Evolutionary conservation across 345 rosid genomes (phyloP).

Genomic region (Syzygium aqueum): DNA sequence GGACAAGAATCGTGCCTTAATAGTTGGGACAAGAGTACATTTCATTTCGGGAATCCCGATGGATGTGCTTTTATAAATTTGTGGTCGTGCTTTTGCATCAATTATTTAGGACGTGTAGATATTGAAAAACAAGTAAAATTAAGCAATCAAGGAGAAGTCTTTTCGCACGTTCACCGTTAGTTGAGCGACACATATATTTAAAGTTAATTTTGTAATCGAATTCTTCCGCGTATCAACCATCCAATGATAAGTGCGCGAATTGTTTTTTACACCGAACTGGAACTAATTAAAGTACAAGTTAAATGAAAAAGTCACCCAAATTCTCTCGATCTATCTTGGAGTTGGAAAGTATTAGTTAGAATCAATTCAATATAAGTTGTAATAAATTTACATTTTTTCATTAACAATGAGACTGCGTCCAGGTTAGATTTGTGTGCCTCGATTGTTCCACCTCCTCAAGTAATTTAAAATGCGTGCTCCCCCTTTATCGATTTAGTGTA

Average conservation of each 20-base stretch:
- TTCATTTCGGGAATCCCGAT: neutral
- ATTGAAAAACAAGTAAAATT: neutral
- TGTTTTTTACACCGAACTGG: neutral
- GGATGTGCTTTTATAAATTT: neutral
- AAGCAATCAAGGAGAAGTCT: neutral
- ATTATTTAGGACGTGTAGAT: neutral
- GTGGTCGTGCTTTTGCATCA: neutral
- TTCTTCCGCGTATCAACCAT: neutral
- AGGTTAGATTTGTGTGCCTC: neutral
- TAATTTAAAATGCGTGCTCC: neutral
- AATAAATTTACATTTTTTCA: neutral
- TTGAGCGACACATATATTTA: neutral
- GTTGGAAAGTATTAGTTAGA: neutral
- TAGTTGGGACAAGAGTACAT: neutral
- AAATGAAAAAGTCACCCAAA: neutral
- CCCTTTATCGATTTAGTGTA: neutral
- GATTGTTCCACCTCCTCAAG: neutral
- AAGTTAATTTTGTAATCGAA: neutral
- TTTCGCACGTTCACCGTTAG: neutral
- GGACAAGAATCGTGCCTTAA: neutral
- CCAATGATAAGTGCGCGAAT: fast-evolving
- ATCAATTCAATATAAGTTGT: neutral
- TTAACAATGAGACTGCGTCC: neutral
- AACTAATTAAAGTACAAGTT: neutral
- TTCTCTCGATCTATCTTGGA: neutral